Evolutionary conservation across 768 basidiomycete species (phyloP), one percentile per base, ranked within the genome.

Genomic region (Naganishia onofrii): DNA sequence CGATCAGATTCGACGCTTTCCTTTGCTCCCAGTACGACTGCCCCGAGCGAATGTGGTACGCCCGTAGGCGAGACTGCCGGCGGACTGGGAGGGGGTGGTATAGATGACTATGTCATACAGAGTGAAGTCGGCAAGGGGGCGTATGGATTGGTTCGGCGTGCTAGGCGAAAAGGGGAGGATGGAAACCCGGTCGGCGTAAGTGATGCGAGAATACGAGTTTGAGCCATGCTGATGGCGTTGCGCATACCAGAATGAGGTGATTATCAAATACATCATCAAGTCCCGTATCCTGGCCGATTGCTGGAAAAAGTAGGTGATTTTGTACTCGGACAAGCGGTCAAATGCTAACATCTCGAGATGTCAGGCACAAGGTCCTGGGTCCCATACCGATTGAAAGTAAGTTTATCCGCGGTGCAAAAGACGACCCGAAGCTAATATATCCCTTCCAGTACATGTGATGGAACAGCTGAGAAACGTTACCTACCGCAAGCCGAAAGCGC

Each of bases 211-310:
- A 94, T 81, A 85, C 92, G 77, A 0, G 1, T 26, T 48, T 12
- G 12, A 19, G 42, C 8, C 1, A 19, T 44, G 44, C 53, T n/a
- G n/a, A 17, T 69, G 63, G 68, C 71, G 26, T n/a, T 28, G 51
- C 8, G 32, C 38, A 92, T 26, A n/a, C 31, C 26, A 63, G 60
- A 89, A 93, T 3, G 88, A 90, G 44, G 83, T 96, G 70, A 89
- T 99, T 75, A 93, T 99, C 82, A 99, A 99, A 78, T 94, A 96
- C 81, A 89, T 98, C 77, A 94, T 98, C 84, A 98, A 98, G 82
- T 93, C 92, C 56, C 90, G 96, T 64, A 99, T 99, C 70, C 86
- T 99, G 65, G 95, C 95, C 34, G 95, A 99, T 83, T 98, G 95
- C 81, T 99, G 96, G 96, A 98, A 98, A 84, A 91, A 80, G 79